Evolutionary conservation across 2,329 filamentous ascomycete genomes (phyloP).

Genomic region (Xylaria hypoxylon): DNA sequence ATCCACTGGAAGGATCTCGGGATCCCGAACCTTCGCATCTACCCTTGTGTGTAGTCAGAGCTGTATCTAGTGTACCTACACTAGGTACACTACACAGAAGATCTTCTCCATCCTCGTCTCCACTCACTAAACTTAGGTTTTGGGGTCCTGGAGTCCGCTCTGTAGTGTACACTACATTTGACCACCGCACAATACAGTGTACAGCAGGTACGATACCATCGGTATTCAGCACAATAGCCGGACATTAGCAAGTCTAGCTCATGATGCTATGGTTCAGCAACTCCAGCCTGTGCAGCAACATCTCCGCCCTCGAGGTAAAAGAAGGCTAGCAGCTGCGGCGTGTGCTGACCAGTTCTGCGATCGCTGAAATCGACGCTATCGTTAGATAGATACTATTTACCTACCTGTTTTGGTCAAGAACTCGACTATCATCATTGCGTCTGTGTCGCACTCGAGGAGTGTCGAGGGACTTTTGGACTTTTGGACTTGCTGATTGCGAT

Average conservation of each 20-base stretch:
- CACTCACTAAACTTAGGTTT: neutral
- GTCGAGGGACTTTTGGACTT: slow-evolving; percentile 21
- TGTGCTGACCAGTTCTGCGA: slow-evolving; percentile 21
- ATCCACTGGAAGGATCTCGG: slow-evolving; percentile 10
- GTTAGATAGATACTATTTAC: slow-evolving; percentile 26
- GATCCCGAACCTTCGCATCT: slow-evolving; percentile 3
- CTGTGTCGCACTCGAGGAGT: slow-evolving; percentile 4
- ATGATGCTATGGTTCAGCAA: neutral
- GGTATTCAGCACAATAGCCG: neutral
- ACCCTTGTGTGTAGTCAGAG: no score
- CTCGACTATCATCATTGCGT: slow-evolving; percentile 28
- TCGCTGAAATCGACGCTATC: slow-evolving; percentile 34
- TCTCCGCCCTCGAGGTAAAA: neutral
- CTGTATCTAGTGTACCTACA: no score
- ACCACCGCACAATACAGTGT: no score
- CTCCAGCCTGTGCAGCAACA: neutral
- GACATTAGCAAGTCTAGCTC: neutral
- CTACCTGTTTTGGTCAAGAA: slow-evolving; percentile 21
- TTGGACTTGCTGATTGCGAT: slow-evolving; percentile 23
- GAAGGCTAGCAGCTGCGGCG: slow-evolving; percentile 15
- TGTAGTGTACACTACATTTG: neutral
- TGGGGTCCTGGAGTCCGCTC: neutral
- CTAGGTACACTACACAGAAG: neutral
- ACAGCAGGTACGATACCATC: neutral
- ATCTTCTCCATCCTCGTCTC: neutral